Percentiles rank a stretch among this genome's conserved stretches.
phyloP scores from a whole-genome alignment of 2,329 filamentous ascomycete species.

The Hypomyces rosellus region DNA sequence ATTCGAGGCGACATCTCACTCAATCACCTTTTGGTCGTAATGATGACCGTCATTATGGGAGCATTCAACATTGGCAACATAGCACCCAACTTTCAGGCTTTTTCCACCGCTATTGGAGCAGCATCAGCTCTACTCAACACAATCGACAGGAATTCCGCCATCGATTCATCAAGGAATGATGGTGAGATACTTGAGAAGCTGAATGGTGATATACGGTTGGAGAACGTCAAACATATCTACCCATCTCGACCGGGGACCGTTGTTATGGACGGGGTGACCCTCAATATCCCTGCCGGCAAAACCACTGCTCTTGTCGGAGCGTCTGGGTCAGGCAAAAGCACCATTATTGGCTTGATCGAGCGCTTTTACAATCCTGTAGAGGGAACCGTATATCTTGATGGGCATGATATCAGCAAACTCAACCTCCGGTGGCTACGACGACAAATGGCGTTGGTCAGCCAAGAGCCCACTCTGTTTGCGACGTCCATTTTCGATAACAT shows the following conservation, averaged over 20 bases:
- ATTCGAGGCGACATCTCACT: constrained; percentile 60
- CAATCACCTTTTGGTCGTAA: constrained; percentile 70
- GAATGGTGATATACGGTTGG: constrained; percentile 72
- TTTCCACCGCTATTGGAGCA: constrained; percentile 75
- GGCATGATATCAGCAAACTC: constrained; percentile 69
- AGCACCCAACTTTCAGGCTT: constrained; percentile 78
- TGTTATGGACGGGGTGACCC: constrained; percentile 55
- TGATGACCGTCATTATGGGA: constrained; percentile 88
- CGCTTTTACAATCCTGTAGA: constrained; percentile 87
- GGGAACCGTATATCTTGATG: constrained; percentile 76
- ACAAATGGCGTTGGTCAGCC: constrained; percentile 78
- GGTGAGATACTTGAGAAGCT: constrained; percentile 70
- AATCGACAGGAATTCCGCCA: constrained; percentile 79
- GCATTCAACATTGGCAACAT: constrained; percentile 87
- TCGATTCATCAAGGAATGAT: constrained; percentile 65
- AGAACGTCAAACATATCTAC: constrained; percentile 77
- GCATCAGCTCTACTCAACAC: constrained; percentile 90
- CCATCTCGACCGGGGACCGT: constrained; percentile 60
- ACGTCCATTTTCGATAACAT: constrained; percentile 90
- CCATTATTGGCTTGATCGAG: constrained; percentile 84
- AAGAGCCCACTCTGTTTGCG: constrained; percentile 88
- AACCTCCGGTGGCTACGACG: constrained; percentile 83
- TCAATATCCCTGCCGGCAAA: constrained; percentile 38
- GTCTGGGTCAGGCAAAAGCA: constrained; percentile 59
- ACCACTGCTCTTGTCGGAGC: constrained; percentile 6